Base-by-base conservation (phyloP, 768 basidiomycete genomes). In the Macrolepiota albuminosa region DNA sequence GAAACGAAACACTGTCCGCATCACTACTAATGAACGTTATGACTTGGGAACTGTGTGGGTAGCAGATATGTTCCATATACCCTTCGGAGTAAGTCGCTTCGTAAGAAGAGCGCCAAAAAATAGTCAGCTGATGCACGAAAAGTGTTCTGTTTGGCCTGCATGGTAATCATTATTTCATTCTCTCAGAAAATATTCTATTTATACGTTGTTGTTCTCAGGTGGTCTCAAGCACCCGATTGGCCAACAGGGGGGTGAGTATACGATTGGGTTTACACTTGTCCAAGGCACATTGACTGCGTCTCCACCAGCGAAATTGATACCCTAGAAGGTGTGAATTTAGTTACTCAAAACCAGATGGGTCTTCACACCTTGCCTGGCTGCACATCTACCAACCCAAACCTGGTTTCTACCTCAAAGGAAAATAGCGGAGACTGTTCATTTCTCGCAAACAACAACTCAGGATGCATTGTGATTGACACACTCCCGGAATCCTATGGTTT, bases 271-370 rank as follows among this genome's bases (percentile, higher is more conserved):
- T 18, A 26, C 16, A 8, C 26, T 9, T 43, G 34, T 16, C 18
- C 10, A 31, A 40, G 33, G 26, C 31, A 24, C 16, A 42, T 37
- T 63, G 34, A 61, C 40, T 18, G n/a, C 49, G 24, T 47, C 6
- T 16, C 14, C 31, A 24, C 7, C 43, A 78, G 79, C 31, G 87
- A 91, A 68, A 87, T 89, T 61, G 93, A 94, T 70, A 89, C 88
- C 10, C 83, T 94, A 60, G 92, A 95, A 70, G 88, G 85, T 37
- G 86, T 94, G 63, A 94, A 95, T 71, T 68, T 81, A 52, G 80
- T 81, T 45, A 76, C 77, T 3, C 73, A 76, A 56, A 90, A 87
- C 62, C 87, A 89, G 68, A 84, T 88, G 79, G 80, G 78, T 7
- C 74, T 93, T 16, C 92, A 93, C 70, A 90, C 90, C 0, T 75